A percentile compares a stretch with the other conserved stretches of the same genome.
Evolutionary conservation across 2,329 filamentous ascomycete species (phyloP).

Genomic region (Hirsutella rhossiliensis): DNA sequence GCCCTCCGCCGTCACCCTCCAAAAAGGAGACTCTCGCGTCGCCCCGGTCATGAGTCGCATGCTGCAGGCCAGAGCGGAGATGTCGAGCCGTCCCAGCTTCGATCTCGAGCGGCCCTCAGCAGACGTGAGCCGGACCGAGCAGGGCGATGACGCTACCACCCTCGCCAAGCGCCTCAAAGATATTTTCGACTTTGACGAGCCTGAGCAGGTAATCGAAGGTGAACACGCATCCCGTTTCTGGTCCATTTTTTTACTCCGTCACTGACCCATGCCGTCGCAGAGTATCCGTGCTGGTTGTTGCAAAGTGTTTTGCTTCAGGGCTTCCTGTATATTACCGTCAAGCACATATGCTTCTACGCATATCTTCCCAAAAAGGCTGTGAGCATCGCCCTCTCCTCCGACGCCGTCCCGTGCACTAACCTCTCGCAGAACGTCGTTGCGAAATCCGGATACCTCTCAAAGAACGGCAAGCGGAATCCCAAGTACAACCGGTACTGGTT

Average conservation of each 20-base stretch:
- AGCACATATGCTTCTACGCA: constrained; percentile 93
- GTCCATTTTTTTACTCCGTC: background rate
- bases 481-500: constrained; percentile 92
- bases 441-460: constrained; percentile 81
- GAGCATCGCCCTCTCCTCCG: constrained; percentile 20
- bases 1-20: constrained; percentile 8
- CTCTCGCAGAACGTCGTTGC: constrained; percentile 49
- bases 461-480: constrained; percentile 78
- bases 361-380: constrained; percentile 90
- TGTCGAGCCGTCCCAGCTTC: constrained; percentile 46
- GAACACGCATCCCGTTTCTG: constrained; percentile 6
- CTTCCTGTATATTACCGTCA: constrained; percentile 88
- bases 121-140: constrained; percentile 21
- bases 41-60: constrained; percentile 68
- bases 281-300: constrained; percentile 88
- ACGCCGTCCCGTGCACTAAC: constrained; percentile 6
- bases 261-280: constrained; percentile 24
- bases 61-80: constrained; percentile 57
- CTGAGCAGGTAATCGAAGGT: constrained; percentile 78
- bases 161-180: constrained; percentile 65
- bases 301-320: constrained; percentile 88
- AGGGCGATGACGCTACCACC: constrained; percentile 35
- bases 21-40: constrained; percentile 31
- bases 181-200: constrained; percentile 71
- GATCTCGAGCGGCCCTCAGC: constrained; percentile 36